Conservation (phyloP, 768 basidiomycete species). For the Agaricus blazei region DNA sequence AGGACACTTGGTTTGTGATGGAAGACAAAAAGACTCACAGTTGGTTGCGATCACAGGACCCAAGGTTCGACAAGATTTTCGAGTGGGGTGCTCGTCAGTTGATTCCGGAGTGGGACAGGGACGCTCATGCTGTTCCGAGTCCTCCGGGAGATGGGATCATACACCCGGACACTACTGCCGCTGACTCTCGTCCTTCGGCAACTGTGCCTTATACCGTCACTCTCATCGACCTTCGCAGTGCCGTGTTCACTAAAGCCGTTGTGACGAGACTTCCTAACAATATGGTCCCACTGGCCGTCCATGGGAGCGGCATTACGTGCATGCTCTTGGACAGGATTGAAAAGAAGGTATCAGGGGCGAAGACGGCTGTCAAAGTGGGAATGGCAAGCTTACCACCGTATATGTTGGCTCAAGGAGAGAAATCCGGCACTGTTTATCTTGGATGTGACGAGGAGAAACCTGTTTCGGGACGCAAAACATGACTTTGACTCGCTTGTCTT, state of each 20-base stretch:
- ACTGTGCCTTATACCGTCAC: neutral
- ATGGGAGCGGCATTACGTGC: conserved; percentile 17
- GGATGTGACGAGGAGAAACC: neutral
- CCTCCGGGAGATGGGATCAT: too few relatives aligned
- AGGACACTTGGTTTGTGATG: conserved; percentile 10
- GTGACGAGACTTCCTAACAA: conserved; percentile 9
- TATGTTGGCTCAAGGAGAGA: conserved; percentile 9
- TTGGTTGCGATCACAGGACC: conserved; percentile 11
- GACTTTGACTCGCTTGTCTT: too few relatives aligned
- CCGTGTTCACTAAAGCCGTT: conserved; percentile 2
- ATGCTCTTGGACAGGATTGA: conserved; percentile 16
- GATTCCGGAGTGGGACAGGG: conserved; percentile 4
- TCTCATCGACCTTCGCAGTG: conserved; percentile 7
- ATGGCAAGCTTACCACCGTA: conserved; percentile 19
- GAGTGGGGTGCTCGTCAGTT: conserved; percentile 13
- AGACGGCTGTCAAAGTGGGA: conserved; percentile 12
- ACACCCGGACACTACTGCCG: too few relatives aligned
- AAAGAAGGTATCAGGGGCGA: neutral
- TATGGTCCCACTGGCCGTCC: conserved; percentile 13
- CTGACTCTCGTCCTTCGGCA: too few relatives aligned
- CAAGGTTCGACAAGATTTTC: neutral
- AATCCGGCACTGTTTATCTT: conserved; percentile 3
- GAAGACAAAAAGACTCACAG: conserved; percentile 7
- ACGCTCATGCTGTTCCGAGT: too few relatives aligned
- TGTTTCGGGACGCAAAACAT: too few relatives aligned